A percentile compares a stretch with the other conserved stretches of the same genome.
phyloP scores from a whole-genome alignment of 805 yeast species.

The Wickerhamomyces queroliae region DNA sequence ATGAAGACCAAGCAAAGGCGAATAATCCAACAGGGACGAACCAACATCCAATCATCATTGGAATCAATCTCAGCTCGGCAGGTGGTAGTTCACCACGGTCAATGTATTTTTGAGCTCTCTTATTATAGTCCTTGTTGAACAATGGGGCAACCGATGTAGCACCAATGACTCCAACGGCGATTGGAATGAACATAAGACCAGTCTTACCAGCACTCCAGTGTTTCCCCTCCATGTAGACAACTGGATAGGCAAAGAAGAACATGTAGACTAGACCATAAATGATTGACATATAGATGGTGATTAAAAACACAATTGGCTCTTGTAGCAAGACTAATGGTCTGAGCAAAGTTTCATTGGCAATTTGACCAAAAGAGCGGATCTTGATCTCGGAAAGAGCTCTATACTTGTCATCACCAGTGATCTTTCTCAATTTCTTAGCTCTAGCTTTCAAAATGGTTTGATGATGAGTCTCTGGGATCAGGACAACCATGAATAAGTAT shows the following conservation, averaged over 20 bases:
- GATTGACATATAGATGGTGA: constrained; percentile 69
- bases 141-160: constrained; percentile 48
- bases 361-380: constrained; percentile 46
- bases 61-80: constrained; percentile 79
- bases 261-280: constrained; percentile 76
- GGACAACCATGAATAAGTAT: constrained; percentile 37
- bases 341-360: constrained; percentile 54
- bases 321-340: constrained; percentile 68
- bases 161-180: constrained; percentile 47
- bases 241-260: constrained; percentile 70
- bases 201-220: constrained; percentile 57
- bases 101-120: constrained; percentile 45
- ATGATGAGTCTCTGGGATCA: constrained; percentile 68
- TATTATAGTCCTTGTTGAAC: constrained; percentile 40
- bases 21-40: constrained; percentile 73
- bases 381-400: constrained; percentile 70
- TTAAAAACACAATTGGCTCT: constrained; percentile 66
- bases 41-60: constrained; percentile 69
- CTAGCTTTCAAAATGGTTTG: constrained; percentile 58
- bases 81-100: constrained; percentile 45
- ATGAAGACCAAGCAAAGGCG: constrained; percentile 89
- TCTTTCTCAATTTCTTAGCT: constrained; percentile 54
- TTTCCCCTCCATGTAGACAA: constrained; percentile 60
- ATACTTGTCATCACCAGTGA: constrained; percentile 79
- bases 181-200: constrained; percentile 67